phyloP scores from a whole-genome alignment of 2,329 filamentous ascomycete species.

The Cladophialophora chaetospira region DNA sequence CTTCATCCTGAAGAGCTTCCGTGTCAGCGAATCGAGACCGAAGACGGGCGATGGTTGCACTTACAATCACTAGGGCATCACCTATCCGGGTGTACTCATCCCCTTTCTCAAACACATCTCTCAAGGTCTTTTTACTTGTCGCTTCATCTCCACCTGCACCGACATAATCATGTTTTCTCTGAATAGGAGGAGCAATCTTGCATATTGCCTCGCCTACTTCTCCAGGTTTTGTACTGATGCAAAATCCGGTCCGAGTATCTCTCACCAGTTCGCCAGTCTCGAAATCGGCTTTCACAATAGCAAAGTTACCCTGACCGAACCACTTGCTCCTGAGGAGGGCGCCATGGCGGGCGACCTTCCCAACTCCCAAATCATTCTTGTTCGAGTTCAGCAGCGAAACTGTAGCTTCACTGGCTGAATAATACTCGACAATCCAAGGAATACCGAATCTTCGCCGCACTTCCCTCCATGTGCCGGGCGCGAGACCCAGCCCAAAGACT shows the following conservation, averaged over 20 bases:
- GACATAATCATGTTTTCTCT: conserved; percentile 25
- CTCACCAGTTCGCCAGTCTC: conserved; percentile 51
- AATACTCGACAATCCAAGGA: conserved; percentile 52
- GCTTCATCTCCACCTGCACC: conserved; percentile 58
- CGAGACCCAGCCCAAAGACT: conserved; percentile 21
- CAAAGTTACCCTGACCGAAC: conserved; percentile 45
- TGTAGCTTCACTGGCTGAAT: conserved; percentile 51
- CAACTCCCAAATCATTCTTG: conserved; percentile 44
- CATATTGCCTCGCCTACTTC: conserved; percentile 75
- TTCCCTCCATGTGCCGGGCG: conserved; percentile 21
- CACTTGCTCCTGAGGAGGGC: conserved; percentile 38
- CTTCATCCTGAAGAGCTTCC: conserved; percentile 56
- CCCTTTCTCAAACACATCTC: conserved; percentile 70
- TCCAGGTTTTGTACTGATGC: conserved; percentile 62
- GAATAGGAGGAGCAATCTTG: conserved; percentile 40
- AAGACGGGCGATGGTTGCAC: background rate
- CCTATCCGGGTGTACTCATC: conserved; percentile 82
- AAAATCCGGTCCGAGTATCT: conserved; percentile 68
- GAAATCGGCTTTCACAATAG: conserved; percentile 47
- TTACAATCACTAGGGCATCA: conserved; percentile 62
- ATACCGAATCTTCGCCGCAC: conserved; percentile 43
- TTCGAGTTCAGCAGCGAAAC: conserved; percentile 51
- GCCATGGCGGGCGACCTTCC: conserved; percentile 49
- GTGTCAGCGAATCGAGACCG: background rate
- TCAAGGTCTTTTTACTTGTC: conserved; percentile 70